These are phyloP conservation scores for Verticillium tricorpus DNA, from an alignment of 2,329 filamentous ascomycete genomes.

Conservation along the genomic window DNA sequence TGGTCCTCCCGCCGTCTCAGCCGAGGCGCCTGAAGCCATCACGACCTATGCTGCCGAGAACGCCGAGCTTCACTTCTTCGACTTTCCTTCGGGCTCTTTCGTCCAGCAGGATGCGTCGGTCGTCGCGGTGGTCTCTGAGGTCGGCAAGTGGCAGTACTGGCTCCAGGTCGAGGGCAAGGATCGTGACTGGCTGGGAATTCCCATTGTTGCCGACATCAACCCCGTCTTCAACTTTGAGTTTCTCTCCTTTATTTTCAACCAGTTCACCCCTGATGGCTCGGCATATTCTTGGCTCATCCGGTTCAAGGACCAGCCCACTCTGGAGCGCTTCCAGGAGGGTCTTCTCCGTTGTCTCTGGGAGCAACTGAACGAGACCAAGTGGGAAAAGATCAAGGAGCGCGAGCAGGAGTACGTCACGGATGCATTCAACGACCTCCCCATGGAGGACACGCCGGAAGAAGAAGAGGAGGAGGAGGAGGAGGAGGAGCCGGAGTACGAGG, in stretches of 20 bases:
- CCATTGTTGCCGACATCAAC: slow-evolving; percentile 86
- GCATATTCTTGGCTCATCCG: slow-evolving; percentile 94
- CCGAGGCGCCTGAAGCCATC: slow-evolving; percentile 63
- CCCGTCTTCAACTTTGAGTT: slow-evolving; percentile 98
- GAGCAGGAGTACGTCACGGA: slow-evolving; percentile 94
- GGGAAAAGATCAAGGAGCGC: slow-evolving; percentile 86
- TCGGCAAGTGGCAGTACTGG: slow-evolving; percentile 94
- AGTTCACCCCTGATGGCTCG: slow-evolving; percentile 81
- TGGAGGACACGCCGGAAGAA: slow-evolving; percentile 66
- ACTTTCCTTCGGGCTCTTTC: slow-evolving; percentile 83
- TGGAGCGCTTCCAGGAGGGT: slow-evolving; percentile 88
- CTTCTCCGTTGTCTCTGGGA: slow-evolving; percentile 97
- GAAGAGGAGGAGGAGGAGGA: slow-evolving; percentile 44
- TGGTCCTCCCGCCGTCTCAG: slow-evolving; percentile 44
- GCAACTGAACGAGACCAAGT: slow-evolving; percentile 89
- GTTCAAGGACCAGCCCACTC: slow-evolving; percentile 76
- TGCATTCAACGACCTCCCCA: slow-evolving; percentile 88
- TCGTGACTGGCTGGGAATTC: slow-evolving; percentile 81
- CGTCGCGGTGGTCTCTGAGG: slow-evolving; percentile 75
- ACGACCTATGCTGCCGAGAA: slow-evolving; percentile 71
- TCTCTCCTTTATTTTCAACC: slow-evolving; percentile 98
- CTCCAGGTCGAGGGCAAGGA: slow-evolving; percentile 74
- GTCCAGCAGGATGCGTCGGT: slow-evolving; percentile 72
- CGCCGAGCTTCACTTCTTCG: slow-evolving; percentile 89
- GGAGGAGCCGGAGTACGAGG: slow-evolving; percentile 53